phyloP scores from a whole-genome alignment of 345 rosid genomes.

The Eucalyptus regnans region DNA sequence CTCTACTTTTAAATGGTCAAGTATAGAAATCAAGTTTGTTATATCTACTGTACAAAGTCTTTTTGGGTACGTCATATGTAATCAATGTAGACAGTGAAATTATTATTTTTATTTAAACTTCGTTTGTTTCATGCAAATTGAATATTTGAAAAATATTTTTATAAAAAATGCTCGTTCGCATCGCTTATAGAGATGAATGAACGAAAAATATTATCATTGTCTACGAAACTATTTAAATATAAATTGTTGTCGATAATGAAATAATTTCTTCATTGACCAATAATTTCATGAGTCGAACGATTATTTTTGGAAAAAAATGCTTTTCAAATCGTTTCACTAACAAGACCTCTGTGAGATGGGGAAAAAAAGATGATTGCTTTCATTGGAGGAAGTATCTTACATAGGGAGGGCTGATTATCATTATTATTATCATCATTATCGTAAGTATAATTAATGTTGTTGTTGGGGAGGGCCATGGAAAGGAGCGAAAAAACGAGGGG shows the following conservation, averaged over 20 bases:
- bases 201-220: background rate
- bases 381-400: background rate
- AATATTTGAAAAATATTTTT: background rate
- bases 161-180: background rate
- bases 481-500: background rate
- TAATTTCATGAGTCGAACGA: background rate
- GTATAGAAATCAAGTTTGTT: background rate
- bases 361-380: background rate
- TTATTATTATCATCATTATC: background rate
- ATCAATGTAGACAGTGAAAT: background rate
- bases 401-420: background rate
- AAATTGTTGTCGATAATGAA: background rate
- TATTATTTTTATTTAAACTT: background rate
- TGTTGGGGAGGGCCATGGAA: background rate
- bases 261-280: background rate
- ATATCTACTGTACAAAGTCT: background rate
- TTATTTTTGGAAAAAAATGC: background rate
- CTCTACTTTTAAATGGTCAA: background rate
- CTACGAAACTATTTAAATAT: background rate
- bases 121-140: accelerated
- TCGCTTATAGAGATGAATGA: background rate
- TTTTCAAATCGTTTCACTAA: background rate
- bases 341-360: background rate
- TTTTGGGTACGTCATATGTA: background rate
- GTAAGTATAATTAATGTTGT: background rate